Evolutionary conservation across 768 basidiomycete species (phyloP).

Genomic region (Kwoniella sp.): DNA sequence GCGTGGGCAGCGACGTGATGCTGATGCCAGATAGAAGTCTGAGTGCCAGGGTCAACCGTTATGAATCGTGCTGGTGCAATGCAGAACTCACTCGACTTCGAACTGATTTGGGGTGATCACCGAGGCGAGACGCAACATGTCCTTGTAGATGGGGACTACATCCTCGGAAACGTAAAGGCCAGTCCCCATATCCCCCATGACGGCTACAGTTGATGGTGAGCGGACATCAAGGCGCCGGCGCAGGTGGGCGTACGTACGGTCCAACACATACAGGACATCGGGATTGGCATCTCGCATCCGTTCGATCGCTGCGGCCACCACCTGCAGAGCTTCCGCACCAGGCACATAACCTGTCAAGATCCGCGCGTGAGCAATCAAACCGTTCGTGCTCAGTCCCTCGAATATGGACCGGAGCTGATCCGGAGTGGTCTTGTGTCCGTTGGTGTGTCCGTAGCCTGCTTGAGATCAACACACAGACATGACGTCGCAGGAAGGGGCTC

Average conservation of each 20-base stretch:
- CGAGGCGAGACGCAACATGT: conserved; percentile 65
- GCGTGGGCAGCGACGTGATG: conserved; percentile 63
- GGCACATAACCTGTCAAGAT: conserved; percentile 90
- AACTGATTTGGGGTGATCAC: conserved; percentile 98
- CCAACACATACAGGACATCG: conserved; percentile 75
- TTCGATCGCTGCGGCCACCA: conserved; percentile 61
- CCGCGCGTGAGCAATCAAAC: conserved; percentile 65
- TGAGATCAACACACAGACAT: not conserved
- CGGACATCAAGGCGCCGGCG: not conserved
- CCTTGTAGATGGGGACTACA: conserved; percentile 79
- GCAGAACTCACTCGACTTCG: conserved; percentile 75
- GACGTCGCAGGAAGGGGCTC: too few species aligned
- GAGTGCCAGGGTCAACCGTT: not conserved
- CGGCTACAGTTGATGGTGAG: conserved; percentile 57
- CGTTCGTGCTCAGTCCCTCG: conserved; percentile 66
- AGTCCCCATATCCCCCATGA: conserved; percentile 84
- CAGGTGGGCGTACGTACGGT: conserved; percentile 62
- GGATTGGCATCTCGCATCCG: conserved; percentile 61
- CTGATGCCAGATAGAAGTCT: conserved; percentile 72
- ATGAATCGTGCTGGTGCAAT: not conserved
- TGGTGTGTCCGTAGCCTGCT: conserved; percentile 74
- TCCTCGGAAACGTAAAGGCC: conserved; percentile 78
- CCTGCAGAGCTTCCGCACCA: conserved; percentile 68
- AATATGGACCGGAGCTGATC: conserved; percentile 74
- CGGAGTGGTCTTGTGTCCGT: conserved; percentile 73